These are phyloP conservation scores for Aspergillus hortae DNA, from an alignment of 2,329 filamentous ascomycete genomes.

Conservation along the genomic window DNA sequence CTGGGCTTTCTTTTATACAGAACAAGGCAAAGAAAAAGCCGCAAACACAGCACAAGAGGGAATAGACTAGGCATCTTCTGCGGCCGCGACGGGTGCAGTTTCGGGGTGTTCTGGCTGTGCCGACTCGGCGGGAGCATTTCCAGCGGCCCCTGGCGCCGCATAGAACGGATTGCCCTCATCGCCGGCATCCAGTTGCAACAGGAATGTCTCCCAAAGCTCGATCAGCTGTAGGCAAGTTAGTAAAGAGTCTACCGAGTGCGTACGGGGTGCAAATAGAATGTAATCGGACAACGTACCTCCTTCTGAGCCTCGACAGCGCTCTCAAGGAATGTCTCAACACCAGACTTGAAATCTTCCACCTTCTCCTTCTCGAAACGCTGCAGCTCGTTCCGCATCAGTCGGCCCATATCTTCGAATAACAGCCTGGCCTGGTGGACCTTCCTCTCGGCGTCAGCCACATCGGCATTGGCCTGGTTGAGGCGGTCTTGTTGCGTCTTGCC, in stretches of 20 bases:
- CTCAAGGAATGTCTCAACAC: conserved; percentile 95
- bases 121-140: conserved; percentile 18
- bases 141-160: conserved; percentile 22
- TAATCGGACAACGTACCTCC: conserved; percentile 61
- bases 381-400: conserved; percentile 83
- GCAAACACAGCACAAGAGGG: background rate
- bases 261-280: background rate
- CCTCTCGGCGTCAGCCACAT: conserved; percentile 91
- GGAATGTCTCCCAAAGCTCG: conserved; percentile 97
- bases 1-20: conserved; percentile 14
- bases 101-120: conserved; percentile 10
- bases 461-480: conserved; percentile 84
- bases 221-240: conserved; percentile 54
- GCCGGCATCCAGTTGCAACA: conserved; percentile 91
- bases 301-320: conserved; percentile 97
- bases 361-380: conserved; percentile 96
- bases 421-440: conserved; percentile 86
- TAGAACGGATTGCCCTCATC: conserved; percentile 65
- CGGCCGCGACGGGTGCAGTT: conserved; percentile 7
- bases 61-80: conserved; percentile 11
- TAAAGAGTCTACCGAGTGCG: conserved; percentile 39
- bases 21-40: background rate
- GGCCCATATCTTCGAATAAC: conserved; percentile 95
- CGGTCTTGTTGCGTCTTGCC: conserved; percentile 95
- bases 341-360: conserved; percentile 98